phyloP scores from a whole-genome alignment of 768 basidiomycete species.

The Boletus rubroflammeus region DNA sequence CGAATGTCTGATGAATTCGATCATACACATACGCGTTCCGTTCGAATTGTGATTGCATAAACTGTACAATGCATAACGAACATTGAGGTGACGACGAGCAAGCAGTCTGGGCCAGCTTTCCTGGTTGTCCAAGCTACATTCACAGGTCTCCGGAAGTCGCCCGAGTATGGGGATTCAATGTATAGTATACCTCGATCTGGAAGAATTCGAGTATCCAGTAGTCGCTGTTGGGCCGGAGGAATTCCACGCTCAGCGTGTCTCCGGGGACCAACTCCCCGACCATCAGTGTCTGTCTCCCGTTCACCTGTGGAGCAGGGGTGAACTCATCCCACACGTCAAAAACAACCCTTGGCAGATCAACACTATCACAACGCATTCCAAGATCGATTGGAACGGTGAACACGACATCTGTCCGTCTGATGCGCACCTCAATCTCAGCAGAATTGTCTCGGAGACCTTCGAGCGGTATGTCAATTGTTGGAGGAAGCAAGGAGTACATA shows the following conservation, averaged over 20 bases:
- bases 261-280: neutral
- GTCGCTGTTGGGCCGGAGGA: fast-evolving
- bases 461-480: neutral
- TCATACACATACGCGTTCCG: no score
- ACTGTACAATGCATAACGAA: no score
- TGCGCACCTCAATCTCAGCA: neutral
- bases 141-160: neutral
- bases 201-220: neutral
- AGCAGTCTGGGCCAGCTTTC: no score
- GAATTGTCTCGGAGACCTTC: neutral
- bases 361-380: fast-evolving
- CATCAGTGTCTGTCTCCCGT: neutral
- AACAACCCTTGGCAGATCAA: neutral
- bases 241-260: neutral
- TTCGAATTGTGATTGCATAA: no score
- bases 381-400: neutral
- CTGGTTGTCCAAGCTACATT: neutral
- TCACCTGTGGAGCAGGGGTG: neutral
- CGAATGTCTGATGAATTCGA: no score
- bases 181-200: neutral
- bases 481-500: neutral
- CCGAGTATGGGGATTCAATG: neutral
- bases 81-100: no score
- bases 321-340: neutral
- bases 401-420: neutral